Conservation (phyloP, 1,284 basidiomycete species). For the Thecaphora frezii region DNA sequence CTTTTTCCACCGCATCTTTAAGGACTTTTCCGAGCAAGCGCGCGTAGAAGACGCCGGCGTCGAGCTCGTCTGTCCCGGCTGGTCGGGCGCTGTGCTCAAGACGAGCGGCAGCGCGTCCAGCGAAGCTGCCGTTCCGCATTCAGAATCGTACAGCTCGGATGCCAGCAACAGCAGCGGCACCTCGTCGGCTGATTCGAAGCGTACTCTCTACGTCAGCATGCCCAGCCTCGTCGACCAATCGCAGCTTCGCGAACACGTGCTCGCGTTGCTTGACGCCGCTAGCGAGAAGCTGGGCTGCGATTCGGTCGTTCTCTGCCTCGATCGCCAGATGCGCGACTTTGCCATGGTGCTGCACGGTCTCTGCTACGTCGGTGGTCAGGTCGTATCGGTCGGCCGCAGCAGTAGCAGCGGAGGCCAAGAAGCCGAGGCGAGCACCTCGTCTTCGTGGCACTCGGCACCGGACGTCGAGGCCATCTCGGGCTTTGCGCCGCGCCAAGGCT, state of each 20-base stretch:
- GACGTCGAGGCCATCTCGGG: conserved; percentile 17
- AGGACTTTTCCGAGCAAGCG: conserved; percentile 16
- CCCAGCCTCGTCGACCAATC: conserved; percentile 28
- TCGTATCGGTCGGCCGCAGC: conserved; percentile 20
- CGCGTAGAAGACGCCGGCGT: conserved; percentile 45
- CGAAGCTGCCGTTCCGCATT: neutral
- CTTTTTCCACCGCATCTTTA: conserved; percentile 42
- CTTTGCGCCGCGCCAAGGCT: conserved; percentile 12
- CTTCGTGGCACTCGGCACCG: conserved; percentile 3
- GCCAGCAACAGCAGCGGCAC: conserved; percentile 16
- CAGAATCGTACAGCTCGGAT: conserved; percentile 13
- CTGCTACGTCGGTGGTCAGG: conserved; percentile 50
- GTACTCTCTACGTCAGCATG: conserved; percentile 52
- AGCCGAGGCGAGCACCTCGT: neutral
- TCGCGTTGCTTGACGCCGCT: conserved; percentile 47
- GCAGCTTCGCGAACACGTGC: conserved; percentile 43
- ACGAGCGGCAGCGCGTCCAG: conserved; percentile 1
- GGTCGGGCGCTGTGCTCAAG: conserved; percentile 49
- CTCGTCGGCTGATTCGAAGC: conserved; percentile 26
- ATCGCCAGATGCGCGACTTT: conserved; percentile 34
- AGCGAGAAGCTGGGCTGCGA: conserved; percentile 42
- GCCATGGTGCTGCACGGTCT: conserved; percentile 43
- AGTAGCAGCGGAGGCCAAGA: neutral
- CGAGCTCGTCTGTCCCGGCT: conserved; percentile 46
- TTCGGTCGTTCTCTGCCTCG: conserved; percentile 43